Percentiles rank a stretch among this genome's conserved stretches.
These are phyloP conservation scores for Metschnikowia baotianmanensis DNA, from an alignment of 805 yeast species.

Conservation along the genomic window DNA sequence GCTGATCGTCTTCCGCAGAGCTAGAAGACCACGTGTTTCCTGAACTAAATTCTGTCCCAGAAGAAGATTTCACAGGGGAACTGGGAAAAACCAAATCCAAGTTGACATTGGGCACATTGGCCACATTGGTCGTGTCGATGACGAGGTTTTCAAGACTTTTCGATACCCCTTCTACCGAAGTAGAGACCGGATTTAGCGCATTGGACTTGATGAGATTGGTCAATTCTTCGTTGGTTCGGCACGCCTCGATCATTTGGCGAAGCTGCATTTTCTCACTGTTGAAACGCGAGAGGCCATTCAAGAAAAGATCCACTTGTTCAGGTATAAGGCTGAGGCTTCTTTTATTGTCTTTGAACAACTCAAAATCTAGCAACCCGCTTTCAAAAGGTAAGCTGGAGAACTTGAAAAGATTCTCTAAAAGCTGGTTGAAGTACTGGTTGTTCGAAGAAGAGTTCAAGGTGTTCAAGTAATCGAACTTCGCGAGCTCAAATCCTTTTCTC, in stretches of 20 bases:
- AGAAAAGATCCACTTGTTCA: slow-evolving; percentile 29
- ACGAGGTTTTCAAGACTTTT: background rate
- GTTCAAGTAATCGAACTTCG: slow-evolving; percentile 46
- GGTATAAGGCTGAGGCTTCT: slow-evolving; percentile 18
- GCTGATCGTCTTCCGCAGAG: slow-evolving; percentile 22
- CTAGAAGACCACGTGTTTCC: slow-evolving; percentile 1
- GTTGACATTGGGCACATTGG: background rate
- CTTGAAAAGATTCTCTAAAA: slow-evolving; percentile 36
- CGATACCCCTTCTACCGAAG: background rate
- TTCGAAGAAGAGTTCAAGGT: slow-evolving; percentile 36
- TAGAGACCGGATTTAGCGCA: slow-evolving; percentile 18
- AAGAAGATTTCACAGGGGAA: slow-evolving; percentile 8
- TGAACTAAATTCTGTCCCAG: slow-evolving; percentile 3
- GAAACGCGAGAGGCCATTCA: slow-evolving; percentile 35
- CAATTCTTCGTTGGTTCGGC: slow-evolving; percentile 39
- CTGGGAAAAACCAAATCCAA: slow-evolving; percentile 30
- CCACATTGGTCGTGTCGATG: slow-evolving; percentile 4
- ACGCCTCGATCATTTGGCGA: slow-evolving; percentile 41
- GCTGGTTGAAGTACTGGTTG: slow-evolving; percentile 40
- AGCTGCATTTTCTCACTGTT: slow-evolving; percentile 42
- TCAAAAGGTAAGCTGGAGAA: slow-evolving; percentile 24
- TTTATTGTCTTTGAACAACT: slow-evolving; percentile 17
- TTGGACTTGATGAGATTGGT: slow-evolving; percentile 31
- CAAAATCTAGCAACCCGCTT: slow-evolving; percentile 13
- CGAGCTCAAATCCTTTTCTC: slow-evolving; percentile 40